Conservation (phyloP, 306 rosid species). For the Betula pendula region DNA sequence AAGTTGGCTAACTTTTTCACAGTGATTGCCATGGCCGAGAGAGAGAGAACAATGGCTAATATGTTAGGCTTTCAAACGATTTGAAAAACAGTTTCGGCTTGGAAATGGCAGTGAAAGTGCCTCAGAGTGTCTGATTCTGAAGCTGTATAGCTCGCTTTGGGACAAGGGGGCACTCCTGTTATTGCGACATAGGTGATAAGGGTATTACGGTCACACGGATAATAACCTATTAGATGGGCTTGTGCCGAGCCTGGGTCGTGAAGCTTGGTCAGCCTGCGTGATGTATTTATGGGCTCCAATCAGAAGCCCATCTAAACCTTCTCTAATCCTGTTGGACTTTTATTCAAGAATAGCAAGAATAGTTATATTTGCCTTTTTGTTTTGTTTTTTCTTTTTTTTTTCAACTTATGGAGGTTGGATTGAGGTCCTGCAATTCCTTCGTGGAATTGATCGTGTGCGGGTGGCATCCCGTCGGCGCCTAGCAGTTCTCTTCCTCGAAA, state of each 20-base stretch:
- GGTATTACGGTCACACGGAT: background rate
- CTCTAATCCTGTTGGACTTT: too few species aligned
- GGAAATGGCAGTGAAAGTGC: background rate
- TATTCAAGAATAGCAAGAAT: too few species aligned
- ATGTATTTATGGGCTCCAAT: background rate
- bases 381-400: too few species aligned
- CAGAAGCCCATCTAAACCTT: background rate
- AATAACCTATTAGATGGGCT: background rate
- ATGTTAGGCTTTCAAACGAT: background rate
- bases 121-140: background rate
- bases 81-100: background rate
- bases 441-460: too few species aligned
- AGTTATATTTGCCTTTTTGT: too few species aligned
- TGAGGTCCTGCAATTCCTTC: too few species aligned
- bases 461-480: too few species aligned
- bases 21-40: conserved; percentile 23
- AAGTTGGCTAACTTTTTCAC: conserved; percentile 37
- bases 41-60: background rate
- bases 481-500: too few species aligned
- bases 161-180: background rate
- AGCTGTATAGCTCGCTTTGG: too few species aligned
- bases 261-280: background rate
- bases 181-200: background rate
- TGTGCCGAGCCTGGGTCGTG: background rate
- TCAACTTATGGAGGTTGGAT: too few species aligned